Evolutionary conservation across 1,284 basidiomycete species (phyloP), one percentile per base, ranked within the genome.

Genomic region (Wolfiporia cocos): DNA sequence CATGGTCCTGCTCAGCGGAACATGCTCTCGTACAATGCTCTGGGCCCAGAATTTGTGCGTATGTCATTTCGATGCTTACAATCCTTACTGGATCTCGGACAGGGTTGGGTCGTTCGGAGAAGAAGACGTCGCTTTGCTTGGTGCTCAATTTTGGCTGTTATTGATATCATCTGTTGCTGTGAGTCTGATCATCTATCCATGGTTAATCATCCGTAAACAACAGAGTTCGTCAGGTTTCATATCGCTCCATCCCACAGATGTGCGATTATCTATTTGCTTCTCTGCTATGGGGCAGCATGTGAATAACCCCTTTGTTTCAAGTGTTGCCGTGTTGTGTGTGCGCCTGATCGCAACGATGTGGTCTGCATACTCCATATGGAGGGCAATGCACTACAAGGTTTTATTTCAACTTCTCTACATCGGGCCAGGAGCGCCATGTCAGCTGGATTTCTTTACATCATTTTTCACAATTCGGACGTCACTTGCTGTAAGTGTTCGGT

Each of bases 81-180:
- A n/a, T n/a, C n/a, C n/a, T n/a, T n/a, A n/a, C n/a, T n/a, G n/a
- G n/a, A n/a, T n/a, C n/a, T n/a, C n/a, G n/a, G 26, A 2, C 37
- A 78, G 76, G 18, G 54, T 77, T 31, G 52, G 61, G n/a, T 69
- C 74, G 41, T 64, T 68, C 5, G 64, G 61, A 21, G 65, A 74
- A 6, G 76, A 80, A 50, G 76, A 78, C 42, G 52, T 74, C 3
- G 66, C 74, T 1, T 65, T 74, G 41, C 60, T 79, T 14, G 59
- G 66, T 14, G 60, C 76, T 4, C 77, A 80, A 47, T 72, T 80
- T 52, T 81, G 77, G 77, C 63, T 80, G 3, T 64, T 80, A 20
- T 67, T 64, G 0, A 66, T 81, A n/a, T 76, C 76, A 1, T 50
- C 73, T 14, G 63, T 73, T 36, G 74, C 71, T 2, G 59, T 66